Conservation (phyloP, 2,329 filamentous ascomycete species). For the Bipolaris zeicola region DNA sequence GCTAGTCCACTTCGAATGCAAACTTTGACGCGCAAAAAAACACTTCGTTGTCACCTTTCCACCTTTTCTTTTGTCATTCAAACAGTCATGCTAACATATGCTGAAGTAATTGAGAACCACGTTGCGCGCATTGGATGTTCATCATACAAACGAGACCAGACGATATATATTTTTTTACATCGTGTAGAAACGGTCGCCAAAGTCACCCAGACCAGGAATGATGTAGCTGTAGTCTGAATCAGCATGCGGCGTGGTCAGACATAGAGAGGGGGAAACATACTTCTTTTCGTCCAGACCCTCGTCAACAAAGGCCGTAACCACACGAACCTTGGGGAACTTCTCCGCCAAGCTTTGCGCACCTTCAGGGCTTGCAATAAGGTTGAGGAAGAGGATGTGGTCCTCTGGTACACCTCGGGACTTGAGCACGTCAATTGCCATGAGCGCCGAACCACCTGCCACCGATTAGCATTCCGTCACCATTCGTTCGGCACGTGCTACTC, state of each 20-base stretch:
- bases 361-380: slow-evolving; percentile 95
- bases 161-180: slow-evolving; percentile 58
- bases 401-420: slow-evolving; percentile 90
- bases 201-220: slow-evolving; percentile 89
- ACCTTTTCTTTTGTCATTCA: not conserved
- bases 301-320: slow-evolving; percentile 96
- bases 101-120: slow-evolving; percentile 13
- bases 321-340: slow-evolving; percentile 84
- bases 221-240: slow-evolving; percentile 72
- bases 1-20: not conserved
- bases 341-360: slow-evolving; percentile 88
- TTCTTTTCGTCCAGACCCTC: slow-evolving; percentile 97
- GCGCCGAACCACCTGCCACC: slow-evolving; percentile 80
- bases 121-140: slow-evolving; percentile 14
- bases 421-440: slow-evolving; percentile 94
- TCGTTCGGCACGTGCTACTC: slow-evolving; percentile 25
- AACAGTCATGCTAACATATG: slow-evolving; percentile 10
- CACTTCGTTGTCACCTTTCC: not conserved
- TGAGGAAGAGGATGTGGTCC: slow-evolving; percentile 93
- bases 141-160: slow-evolving; percentile 2
- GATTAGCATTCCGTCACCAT: slow-evolving; percentile 11
- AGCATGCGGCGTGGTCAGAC: not conserved
- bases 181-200: slow-evolving; percentile 95
- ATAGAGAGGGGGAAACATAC: slow-evolving; percentile 58
- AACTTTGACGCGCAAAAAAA: slow-evolving; percentile 1